phyloP scores from a whole-genome alignment of 345 rosid genomes.

The Eucalyptus erythrocorys region DNA sequence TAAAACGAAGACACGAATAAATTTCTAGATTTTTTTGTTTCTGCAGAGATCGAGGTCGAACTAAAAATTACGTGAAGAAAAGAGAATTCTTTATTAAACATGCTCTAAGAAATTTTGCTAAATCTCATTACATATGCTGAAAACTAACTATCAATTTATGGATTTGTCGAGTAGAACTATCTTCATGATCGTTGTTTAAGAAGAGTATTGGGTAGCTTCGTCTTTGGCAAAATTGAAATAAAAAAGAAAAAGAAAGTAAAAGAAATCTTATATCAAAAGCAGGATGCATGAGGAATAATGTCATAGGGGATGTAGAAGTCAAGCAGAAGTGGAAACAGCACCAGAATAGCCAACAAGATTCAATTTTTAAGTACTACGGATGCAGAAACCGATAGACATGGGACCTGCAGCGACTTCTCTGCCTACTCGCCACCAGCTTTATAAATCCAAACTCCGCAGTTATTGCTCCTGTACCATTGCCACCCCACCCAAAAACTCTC shows the following conservation, averaged over 20 bases:
- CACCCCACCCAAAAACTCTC: neutral
- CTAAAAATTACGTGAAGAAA: rapidly evolving
- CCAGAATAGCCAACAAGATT: neutral
- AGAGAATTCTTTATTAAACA: neutral
- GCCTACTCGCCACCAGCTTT: neutral
- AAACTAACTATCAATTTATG: neutral
- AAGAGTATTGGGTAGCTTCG: too few relatives aligned
- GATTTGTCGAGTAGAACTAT: neutral
- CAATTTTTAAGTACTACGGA: neutral
- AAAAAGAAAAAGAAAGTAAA: too few relatives aligned
- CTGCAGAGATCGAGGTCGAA: rapidly evolving
- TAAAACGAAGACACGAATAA: neutral
- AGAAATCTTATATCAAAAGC: too few relatives aligned
- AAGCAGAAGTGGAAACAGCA: too few relatives aligned
- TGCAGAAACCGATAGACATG: neutral
- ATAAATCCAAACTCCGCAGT: neutral
- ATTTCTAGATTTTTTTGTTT: neutral
- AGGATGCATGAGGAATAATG: too few relatives aligned
- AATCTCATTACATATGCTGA: neutral
- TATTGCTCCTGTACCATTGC: neutral
- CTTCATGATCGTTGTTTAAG: rapidly evolving
- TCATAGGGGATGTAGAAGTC: too few relatives aligned
- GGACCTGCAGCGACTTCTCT: neutral
- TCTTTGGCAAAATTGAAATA: too few relatives aligned
- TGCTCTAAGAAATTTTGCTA: neutral